phyloP scores from a whole-genome alignment of 2,329 filamentous ascomycete genomes.

The Diaporthe destruens region DNA sequence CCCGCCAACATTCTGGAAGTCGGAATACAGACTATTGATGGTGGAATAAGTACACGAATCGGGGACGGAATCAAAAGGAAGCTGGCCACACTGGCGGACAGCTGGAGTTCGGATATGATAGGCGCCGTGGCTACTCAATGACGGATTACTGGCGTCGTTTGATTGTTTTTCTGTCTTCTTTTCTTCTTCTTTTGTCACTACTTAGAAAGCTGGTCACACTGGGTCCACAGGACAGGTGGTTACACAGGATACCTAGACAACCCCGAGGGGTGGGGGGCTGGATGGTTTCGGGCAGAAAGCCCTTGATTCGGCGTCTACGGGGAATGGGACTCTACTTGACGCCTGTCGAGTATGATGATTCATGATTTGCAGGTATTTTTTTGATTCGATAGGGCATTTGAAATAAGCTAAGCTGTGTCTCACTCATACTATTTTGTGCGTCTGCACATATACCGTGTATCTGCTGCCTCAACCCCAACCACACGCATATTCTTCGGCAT shows the following conservation, averaged over 20 bases:
- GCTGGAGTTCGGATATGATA: constrained; percentile 54
- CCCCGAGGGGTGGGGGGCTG: constrained; percentile 7
- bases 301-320: constrained; percentile 27
- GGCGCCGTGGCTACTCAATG: constrained; percentile 18
- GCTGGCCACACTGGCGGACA: constrained; percentile 52
- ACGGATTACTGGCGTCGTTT: background rate
- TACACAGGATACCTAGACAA: constrained; percentile 22
- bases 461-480: background rate
- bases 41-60: constrained; percentile 57
- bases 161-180: background rate
- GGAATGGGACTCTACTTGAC: background rate
- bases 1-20: constrained; percentile 56
- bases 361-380: constrained; percentile 7
- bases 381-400: background rate
- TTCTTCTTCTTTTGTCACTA: background rate
- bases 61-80: constrained; percentile 61
- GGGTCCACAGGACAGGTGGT: constrained; percentile 8
- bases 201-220: constrained; percentile 5
- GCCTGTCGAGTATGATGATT: constrained; percentile 12
- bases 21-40: constrained; percentile 55
- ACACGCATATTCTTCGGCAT: background rate
- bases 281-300: constrained; percentile 19
- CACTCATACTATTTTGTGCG: background rate
- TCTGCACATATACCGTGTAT: background rate
- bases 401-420: constrained; percentile 5